Evolutionary conservation across 306 rosid species (phyloP).

Genomic region (Biancaea sappan): DNA sequence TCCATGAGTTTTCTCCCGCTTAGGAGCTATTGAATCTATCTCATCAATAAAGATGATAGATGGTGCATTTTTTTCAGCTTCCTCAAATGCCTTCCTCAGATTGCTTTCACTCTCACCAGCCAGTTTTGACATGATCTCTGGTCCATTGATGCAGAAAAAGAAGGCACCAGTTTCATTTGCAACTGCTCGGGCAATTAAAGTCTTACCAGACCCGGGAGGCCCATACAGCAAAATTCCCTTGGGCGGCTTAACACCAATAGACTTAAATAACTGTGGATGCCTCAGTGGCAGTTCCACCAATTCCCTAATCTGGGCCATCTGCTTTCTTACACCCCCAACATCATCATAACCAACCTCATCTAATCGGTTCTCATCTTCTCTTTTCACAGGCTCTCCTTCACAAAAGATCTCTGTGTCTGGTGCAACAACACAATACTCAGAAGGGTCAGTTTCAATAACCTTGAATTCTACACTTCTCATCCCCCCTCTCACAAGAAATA

Average conservation of each 20-base stretch:
- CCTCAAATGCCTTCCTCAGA: conserved; percentile 78
- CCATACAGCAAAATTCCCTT: conserved; percentile 72
- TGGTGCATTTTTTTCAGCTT: conserved; percentile 84
- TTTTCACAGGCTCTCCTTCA: conserved; percentile 74
- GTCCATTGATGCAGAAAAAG: conserved; percentile 80
- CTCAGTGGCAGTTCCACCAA: conserved; percentile 71
- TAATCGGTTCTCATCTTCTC: conserved; percentile 70
- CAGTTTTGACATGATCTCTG: conserved; percentile 74
- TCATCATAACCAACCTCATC: conserved; percentile 85
- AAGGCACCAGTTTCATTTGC: conserved; percentile 87
- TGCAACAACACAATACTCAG: conserved; percentile 76
- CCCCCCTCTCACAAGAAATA: conserved; percentile 76
- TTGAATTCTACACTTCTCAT: conserved; percentile 81
- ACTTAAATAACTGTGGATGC: conserved; percentile 75
- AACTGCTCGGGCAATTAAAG: conserved; percentile 71
- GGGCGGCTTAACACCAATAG: conserved; percentile 77
- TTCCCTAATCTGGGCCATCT: conserved; percentile 80
- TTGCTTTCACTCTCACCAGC: conserved; percentile 86
- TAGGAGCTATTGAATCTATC: conserved; percentile 78
- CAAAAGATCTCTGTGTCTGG: conserved; percentile 80
- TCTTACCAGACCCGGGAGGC: conserved; percentile 80
- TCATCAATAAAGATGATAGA: conserved; percentile 78
- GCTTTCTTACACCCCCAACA: conserved; percentile 77
- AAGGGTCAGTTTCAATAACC: conserved; percentile 72
- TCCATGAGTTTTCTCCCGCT: conserved; percentile 78